Conservation (phyloP, 116 monocot species). For the Papilionanthe hybrid region DNA sequence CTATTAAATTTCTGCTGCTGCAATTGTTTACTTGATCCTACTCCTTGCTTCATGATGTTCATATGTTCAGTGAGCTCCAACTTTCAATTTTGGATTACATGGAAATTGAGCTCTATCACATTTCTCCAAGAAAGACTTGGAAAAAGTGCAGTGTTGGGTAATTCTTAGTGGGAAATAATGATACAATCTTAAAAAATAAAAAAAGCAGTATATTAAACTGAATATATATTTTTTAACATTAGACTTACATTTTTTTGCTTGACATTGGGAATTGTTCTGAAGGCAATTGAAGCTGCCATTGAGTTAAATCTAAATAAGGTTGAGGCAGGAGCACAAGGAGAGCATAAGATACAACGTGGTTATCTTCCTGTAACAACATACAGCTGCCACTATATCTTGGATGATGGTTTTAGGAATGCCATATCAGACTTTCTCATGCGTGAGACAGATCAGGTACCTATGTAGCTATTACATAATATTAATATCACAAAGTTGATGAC, state of each 20-base stretch:
- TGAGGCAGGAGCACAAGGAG: slow-evolving; percentile 98
- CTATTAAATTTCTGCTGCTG: too few species aligned
- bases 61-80: too few species aligned
- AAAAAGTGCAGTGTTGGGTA: too few species aligned
- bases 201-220: background rate
- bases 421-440: slow-evolving; percentile 66
- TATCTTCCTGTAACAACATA: slow-evolving; percentile 93
- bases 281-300: slow-evolving; percentile 99
- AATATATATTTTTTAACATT: background rate
- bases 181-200: background rate
- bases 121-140: too few species aligned
- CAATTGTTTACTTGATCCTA: too few species aligned
- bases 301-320: slow-evolving; percentile 83
- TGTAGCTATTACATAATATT: background rate
- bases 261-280: background rate
- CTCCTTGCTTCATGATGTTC: too few species aligned
- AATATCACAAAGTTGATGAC: too few species aligned
- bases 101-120: too few species aligned
- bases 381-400: slow-evolving; percentile 81
- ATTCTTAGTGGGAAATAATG: background rate
- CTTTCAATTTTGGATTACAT: too few species aligned
- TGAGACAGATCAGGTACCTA: slow-evolving; percentile 70
- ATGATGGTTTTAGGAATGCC: slow-evolving; percentile 62
- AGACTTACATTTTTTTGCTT: background rate
- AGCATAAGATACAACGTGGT: slow-evolving; percentile 95